phyloP scores from a whole-genome alignment of 2,329 filamentous ascomycete genomes.

The Aspergillus uvarum region DNA sequence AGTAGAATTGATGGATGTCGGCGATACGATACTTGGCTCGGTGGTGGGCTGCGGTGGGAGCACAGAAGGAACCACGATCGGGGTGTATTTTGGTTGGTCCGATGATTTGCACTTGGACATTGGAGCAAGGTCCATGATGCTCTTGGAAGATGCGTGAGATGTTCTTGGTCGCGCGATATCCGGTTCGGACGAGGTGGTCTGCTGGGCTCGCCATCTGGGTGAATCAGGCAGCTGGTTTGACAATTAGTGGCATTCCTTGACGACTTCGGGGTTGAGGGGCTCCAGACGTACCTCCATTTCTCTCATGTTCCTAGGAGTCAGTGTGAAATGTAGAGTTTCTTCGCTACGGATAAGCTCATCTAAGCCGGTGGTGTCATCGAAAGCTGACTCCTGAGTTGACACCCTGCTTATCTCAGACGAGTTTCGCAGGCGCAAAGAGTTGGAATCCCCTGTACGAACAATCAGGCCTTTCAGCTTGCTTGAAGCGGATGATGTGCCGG shows the following conservation, averaged over 20 bases:
- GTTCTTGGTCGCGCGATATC: conserved; percentile 20
- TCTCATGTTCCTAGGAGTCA: conserved; percentile 77
- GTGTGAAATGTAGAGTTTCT: conserved; percentile 77
- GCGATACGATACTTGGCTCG: conserved; percentile 75
- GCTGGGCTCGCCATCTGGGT: conserved; percentile 32
- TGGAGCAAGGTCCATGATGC: conserved; percentile 17
- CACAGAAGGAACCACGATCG: conserved; percentile 21
- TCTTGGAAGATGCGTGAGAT: conserved; percentile 24
- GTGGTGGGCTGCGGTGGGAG: conserved; percentile 23
- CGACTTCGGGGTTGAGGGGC: not conserved
- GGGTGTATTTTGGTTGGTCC: conserved; percentile 27
- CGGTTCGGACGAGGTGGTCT: conserved; percentile 37
- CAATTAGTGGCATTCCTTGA: conserved; percentile 6
- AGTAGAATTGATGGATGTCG: conserved; percentile 80
- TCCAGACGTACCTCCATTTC: conserved; percentile 64
- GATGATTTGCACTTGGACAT: conserved; percentile 23
- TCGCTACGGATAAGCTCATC: conserved; percentile 80
- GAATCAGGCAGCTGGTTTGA: conserved; percentile 33
- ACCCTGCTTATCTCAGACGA: conserved; percentile 38
- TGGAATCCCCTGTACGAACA: conserved; percentile 29
- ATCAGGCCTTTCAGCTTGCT: conserved; percentile 47
- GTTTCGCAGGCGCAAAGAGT: conserved; percentile 32
- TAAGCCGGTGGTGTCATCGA: conserved; percentile 65
- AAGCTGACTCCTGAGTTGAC: conserved; percentile 31
- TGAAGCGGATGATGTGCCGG: conserved; percentile 43